Conservation (phyloP, 2,329 filamentous ascomycete genomes). For the Alternaria hordeiaustralica region DNA sequence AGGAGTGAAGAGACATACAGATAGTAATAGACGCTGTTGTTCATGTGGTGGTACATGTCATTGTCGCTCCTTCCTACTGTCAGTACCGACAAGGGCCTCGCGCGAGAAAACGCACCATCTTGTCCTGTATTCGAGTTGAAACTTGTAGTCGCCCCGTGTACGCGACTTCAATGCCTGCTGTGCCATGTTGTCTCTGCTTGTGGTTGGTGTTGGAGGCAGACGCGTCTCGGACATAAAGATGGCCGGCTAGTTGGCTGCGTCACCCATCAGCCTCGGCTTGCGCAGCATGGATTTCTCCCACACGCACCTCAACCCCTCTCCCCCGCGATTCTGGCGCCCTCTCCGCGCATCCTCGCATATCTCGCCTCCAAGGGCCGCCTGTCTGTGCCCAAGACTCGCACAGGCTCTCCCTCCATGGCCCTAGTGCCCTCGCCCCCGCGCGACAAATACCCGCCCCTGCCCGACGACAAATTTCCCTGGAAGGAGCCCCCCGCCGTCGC, state of each 20-base stretch:
- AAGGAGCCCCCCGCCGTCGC: slow-evolving; percentile 57
- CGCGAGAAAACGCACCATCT: slow-evolving; percentile 69
- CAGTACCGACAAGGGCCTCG: slow-evolving; percentile 6
- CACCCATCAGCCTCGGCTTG: slow-evolving; percentile 11
- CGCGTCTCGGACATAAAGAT: background rate
- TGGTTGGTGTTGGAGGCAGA: background rate
- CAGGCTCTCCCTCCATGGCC: slow-evolving; percentile 52
- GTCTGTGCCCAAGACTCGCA: slow-evolving; percentile 23
- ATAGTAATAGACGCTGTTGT: slow-evolving; percentile 86
- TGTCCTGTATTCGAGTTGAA: slow-evolving; percentile 80
- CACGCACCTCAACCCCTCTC: slow-evolving; percentile 8
- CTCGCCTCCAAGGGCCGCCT: slow-evolving; percentile 57
- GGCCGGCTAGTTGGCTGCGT: background rate
- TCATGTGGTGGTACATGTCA: slow-evolving; percentile 94
- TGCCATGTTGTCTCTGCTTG: slow-evolving; percentile 25
- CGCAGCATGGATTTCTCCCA: background rate
- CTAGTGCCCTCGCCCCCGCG: slow-evolving; percentile 44
- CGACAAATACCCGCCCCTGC: slow-evolving; percentile 38
- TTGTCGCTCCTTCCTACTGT: slow-evolving; percentile 72
- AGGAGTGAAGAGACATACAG: slow-evolving; percentile 57
- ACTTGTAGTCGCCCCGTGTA: slow-evolving; percentile 75
- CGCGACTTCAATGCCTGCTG: slow-evolving; percentile 60
- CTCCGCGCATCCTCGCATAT: slow-evolving; percentile 59
- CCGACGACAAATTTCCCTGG: slow-evolving; percentile 48
- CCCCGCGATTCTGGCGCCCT: slow-evolving; percentile 54